Evolutionary conservation across 805 yeast genomes (phyloP).

Genomic region (Wickerhamiella alocasiicola): DNA sequence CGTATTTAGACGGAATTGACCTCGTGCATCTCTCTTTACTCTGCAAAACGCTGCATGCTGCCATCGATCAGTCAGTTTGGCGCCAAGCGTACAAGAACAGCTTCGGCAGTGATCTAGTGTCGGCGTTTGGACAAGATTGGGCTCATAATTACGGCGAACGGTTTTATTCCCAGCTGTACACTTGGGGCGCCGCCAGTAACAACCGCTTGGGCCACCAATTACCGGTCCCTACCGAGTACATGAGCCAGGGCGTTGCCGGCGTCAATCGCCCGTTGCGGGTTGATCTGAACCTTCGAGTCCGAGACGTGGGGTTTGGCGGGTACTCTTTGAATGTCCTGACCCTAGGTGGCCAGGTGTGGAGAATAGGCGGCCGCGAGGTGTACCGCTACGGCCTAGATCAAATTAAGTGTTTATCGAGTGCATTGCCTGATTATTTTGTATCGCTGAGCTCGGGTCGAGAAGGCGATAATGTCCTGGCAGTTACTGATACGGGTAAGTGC

Average conservation of each 20-base stretch:
- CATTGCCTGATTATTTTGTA: not conserved
- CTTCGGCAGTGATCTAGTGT: not conserved
- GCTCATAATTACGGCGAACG: conserved; percentile 35
- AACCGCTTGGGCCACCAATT: conserved; percentile 37
- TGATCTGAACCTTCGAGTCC: conserved; percentile 18
- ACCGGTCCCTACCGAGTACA: not conserved
- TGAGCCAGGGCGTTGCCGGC: not conserved
- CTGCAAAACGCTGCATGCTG: conserved; percentile 29
- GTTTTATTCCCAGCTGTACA: conserved; percentile 31
- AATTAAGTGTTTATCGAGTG: not conserved
- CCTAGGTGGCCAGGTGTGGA: conserved; percentile 40
- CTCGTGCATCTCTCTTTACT: conserved; percentile 32
- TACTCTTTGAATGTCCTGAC: conserved; percentile 49
- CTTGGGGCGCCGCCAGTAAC: conserved; percentile 39
- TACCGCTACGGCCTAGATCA: not conserved
- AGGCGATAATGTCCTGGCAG: not conserved
- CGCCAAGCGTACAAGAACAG: conserved; percentile 25
- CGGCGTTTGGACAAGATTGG: conserved; percentile 35
- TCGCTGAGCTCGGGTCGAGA: not conserved
- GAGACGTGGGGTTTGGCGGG: conserved; percentile 52
- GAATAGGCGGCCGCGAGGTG: conserved; percentile 31
- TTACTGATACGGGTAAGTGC: not conserved
- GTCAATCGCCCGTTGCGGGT: not conserved
- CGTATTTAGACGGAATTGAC: conserved; percentile 25
- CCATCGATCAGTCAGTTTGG: conserved; percentile 36